Base-by-base conservation (phyloP, 2,329 filamentous ascomycete genomes). In the Fusarium dlaminii region DNA sequence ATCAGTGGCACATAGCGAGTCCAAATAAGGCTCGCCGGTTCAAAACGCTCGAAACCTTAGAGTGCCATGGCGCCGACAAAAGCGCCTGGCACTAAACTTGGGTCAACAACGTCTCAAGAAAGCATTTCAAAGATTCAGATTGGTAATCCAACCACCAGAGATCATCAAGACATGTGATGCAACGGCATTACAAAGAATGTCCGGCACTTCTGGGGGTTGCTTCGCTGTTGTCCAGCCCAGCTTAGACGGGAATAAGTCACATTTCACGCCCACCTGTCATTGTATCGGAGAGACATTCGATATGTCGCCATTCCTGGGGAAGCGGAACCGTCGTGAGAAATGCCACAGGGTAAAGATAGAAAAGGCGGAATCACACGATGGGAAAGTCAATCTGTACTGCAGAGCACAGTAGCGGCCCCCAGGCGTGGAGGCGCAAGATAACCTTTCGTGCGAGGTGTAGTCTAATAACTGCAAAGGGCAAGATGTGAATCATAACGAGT, bases 391-490 rank as follows among this genome's bases (percentile, higher is more conserved):
- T 30, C 29, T 52, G 49, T 56, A 54, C n/a, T 55, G 51, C 34
- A 29, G 34, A 54, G 51, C 24, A 40, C 24, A 40, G 37, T 42
- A 62, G 57, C 54, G 54, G 42, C 30, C 59, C 36, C 40, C 39
- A 43, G 51, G 66, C 46, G 70, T 63, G 43, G 70, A 71, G 54
- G 62, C 66, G 66, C 54, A 66, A 70, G 32, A 73, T 66, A 57
- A 45, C 40, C 58, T 70, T 51, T 48, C 24, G 62, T 30, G 43
- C 13, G 40, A 66, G 36, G 48, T 57, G 66, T 43, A 56, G 66
- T 17, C 45, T 30, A 42, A 15, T 54, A 52, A 54, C 68, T 56
- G 49, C 27, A 66, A 57, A 40, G 17, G n/a, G 49, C 51, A 46
- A 54, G 42, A 52, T 51, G 55, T 67, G 60, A 55, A 40, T 55